Base-by-base conservation (phyloP, 202 grass and related monocot species). In the Dendrocalamus latiflorus region DNA sequence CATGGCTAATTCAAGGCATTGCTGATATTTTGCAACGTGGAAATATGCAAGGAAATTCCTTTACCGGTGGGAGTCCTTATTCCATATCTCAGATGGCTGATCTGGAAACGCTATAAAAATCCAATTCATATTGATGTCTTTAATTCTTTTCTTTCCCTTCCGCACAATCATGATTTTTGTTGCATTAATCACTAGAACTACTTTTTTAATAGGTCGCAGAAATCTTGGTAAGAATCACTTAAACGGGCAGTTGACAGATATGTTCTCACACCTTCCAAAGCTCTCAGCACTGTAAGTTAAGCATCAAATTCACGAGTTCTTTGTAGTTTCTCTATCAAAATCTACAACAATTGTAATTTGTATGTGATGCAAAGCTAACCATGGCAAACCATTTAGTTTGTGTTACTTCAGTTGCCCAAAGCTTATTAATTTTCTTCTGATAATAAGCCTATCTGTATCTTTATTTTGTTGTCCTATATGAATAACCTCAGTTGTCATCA, bases 31-130 rank as follows among this genome's bases (percentile, higher is more conserved):
- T 57, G 20, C 28, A 22, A 81, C 65, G 39, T 87, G 96, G 96
- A 87, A 82, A 99, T 88, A 81, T 99, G 39, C 83, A 87, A 64
- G 90, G 84, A 39, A 99, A 99, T 78, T 83, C 89, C 36, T 91
- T 99, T 51, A 90, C 77, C 37, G 96, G 96, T 17, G 91, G 87
- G 47, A 79, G 94, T 74, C 96, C 93, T 65, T 95, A 88, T 80
- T 99, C 93, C 1, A 81, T 99, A 70, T 99, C 96, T 41, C 91
- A 99, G 69, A 99, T 99, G 96, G 49, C 44, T 56, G 89, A 96
- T 75, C 88, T 99, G 65, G 85, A 95, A 68, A 87, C 84, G 59
- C 79, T 99, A 91, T 99, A 92, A 63, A 87, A 84, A 84, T 28
- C 54, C 22, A 16, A 47, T 90, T 61, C 16, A 28, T 68, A 15